Evolutionary conservation across 2,329 filamentous ascomycete species (phyloP), one percentile per base, ranked within the genome.

Genomic region (Fusarium pseudocircinatum): DNA sequence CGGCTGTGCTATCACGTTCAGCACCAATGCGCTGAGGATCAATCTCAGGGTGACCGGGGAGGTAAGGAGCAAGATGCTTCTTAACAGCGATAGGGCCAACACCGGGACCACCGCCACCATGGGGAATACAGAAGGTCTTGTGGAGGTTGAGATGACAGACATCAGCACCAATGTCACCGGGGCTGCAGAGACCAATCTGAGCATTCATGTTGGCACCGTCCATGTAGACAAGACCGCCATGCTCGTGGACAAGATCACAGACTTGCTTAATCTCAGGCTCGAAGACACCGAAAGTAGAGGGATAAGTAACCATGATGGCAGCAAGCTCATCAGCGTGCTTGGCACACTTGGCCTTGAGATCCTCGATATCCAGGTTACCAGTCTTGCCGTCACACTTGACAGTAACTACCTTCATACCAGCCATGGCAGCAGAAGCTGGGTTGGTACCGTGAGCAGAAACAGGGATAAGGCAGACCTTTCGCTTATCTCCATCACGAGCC

Each of bases 161-260:
- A 81, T 98, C 96, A 34, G 96, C 96, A n/a, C 96, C 96, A 75
- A 98, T 97, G 82, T 97, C 94, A 44, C 96, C 96, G 4, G 96
- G 96, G 8, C 94, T 97, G 86, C 94, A 97, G 18, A 98, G 89
- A 15, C 96, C 96, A 70, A 98, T 97, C 83, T 98, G 96, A 15
- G 96, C 96, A 81, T 98, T 98, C 94, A 98, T 96, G 85, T 98
- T 98, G 75, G 96, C 96, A 47, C 96, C 96, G 79, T 98, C 96
- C 96, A 98, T 98, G 86, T 98, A 98, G n/a, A 98, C 96, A 80
- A 97, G 94, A 20, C 96, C 96, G 50, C 96, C 96, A 79, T 97
- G 87, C 75, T 92, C 83, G 84, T 98, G 96, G 22, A 98, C 94
- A 36, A 96, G 86, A 59, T 94, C 86, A 82, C 94, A 97, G 18